phyloP scores from a whole-genome alignment of 768 basidiomycete species.

The Auricularia heimuer region DNA sequence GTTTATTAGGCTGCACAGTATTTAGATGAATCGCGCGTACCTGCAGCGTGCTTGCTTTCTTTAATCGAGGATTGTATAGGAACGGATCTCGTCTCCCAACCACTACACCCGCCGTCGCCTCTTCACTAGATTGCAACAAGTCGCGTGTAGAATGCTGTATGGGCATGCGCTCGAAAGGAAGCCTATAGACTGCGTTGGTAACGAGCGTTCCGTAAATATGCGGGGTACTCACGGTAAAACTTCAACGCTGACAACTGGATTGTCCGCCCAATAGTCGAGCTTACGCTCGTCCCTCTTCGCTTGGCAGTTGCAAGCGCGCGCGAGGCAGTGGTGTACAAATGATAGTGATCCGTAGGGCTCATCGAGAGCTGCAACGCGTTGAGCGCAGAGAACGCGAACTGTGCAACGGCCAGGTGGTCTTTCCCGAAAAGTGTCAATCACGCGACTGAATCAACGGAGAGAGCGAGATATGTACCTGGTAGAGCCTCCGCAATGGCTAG shows the following conservation, averaged over 20 bases:
- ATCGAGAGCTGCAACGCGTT: slow-evolving; percentile 62
- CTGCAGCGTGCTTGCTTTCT: slow-evolving; percentile 40
- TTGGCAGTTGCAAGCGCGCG: slow-evolving; percentile 66
- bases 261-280: slow-evolving; percentile 82
- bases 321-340: slow-evolving; percentile 61
- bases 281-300: slow-evolving; percentile 64
- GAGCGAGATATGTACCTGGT: slow-evolving; percentile 48
- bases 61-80: slow-evolving; percentile 75
- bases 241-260: slow-evolving; percentile 69
- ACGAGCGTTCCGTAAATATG: slow-evolving; percentile 4
- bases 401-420: slow-evolving; percentile 82
- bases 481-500: slow-evolving; percentile 85
- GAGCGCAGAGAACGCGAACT: slow-evolving; percentile 82
- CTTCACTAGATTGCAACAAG: slow-evolving; percentile 5
- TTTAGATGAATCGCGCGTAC: too few relatives aligned
- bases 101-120: slow-evolving; percentile 32
- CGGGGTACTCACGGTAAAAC: slow-evolving; percentile 53
- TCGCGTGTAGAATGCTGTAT: slow-evolving; percentile 50
- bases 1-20: too few relatives aligned
- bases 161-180: slow-evolving; percentile 60
- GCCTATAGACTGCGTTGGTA: slow-evolving; percentile 30
- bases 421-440: not conserved
- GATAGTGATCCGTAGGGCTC: slow-evolving; percentile 66
- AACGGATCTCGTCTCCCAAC: slow-evolving; percentile 61
- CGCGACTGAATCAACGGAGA: not conserved